These are phyloP conservation scores for Phytophthora niederhauseri DNA, from an alignment of 352 stramenopile species.

Conservation along the genomic window DNA sequence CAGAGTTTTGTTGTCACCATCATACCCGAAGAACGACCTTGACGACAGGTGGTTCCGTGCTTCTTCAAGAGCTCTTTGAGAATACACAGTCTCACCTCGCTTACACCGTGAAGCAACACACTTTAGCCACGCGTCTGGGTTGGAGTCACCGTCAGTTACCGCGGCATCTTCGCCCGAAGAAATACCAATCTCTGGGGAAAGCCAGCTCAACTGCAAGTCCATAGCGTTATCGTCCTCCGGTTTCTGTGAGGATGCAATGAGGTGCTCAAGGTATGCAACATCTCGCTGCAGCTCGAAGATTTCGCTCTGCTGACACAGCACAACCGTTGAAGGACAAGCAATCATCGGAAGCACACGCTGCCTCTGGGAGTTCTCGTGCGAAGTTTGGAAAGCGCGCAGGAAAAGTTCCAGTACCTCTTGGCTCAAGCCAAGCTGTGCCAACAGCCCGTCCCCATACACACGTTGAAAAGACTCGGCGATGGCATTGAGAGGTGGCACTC, in stretches of 20 bases:
- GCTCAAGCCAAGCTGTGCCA: conserved; percentile 51
- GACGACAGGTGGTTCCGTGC: conserved; percentile 56
- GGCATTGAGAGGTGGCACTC: conserved; percentile 45
- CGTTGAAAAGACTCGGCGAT: conserved; percentile 65
- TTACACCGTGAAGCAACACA: conserved; percentile 38
- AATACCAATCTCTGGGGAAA: conserved; percentile 27
- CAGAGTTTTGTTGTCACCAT: conserved; percentile 22
- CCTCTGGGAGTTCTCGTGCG: conserved; percentile 18
- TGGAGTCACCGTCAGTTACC: neutral
- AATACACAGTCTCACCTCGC: conserved; percentile 24
- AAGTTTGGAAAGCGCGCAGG: conserved; percentile 37
- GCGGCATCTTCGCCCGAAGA: neutral
- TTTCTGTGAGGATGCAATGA: conserved; percentile 41
- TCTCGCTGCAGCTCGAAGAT: conserved; percentile 61
- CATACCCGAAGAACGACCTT: conserved; percentile 49
- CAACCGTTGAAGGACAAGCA: conserved; percentile 49
- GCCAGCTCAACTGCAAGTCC: conserved; percentile 41
- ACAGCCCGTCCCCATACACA: conserved; percentile 64
- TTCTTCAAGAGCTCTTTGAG: conserved; percentile 43
- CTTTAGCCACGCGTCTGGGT: conserved; percentile 37
- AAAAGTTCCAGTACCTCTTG: conserved; percentile 45
- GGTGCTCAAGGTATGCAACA: conserved; percentile 65
- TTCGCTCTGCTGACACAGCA: conserved; percentile 65
- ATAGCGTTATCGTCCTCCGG: conserved; percentile 10
- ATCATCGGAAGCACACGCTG: conserved; percentile 47